Evolutionary conservation across 257 asterid genomes (phyloP).

Genomic region (Parsonsia alboflavescens): DNA sequence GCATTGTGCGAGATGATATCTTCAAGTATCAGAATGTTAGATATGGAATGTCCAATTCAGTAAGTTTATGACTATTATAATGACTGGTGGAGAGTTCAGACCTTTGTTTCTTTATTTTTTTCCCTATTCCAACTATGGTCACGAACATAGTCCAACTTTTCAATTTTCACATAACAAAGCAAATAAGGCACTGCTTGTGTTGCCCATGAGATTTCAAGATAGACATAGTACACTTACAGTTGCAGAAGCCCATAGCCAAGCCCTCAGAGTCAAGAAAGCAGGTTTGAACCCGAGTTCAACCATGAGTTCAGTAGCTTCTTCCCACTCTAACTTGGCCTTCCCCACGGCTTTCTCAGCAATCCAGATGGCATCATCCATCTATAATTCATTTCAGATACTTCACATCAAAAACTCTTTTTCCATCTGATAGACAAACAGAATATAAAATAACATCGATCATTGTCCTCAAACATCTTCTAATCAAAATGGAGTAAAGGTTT

Average conservation of each 20-base stretch:
- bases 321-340: constrained; percentile 62
- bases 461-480: neutral
- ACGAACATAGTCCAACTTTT: neutral
- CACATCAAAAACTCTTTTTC: constrained; percentile 18
- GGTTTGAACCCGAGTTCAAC: constrained; percentile 57
- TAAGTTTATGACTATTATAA: neutral
- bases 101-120: no score
- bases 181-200: neutral
- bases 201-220: neutral
- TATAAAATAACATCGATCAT: neutral
- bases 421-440: constrained; percentile 6
- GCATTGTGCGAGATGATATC: constrained; percentile 97
- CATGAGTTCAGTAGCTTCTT: constrained; percentile 49
- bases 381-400: constrained; percentile 30
- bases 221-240: constrained; percentile 45
- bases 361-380: constrained; percentile 92
- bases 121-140: no score
- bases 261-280: constrained; percentile 44
- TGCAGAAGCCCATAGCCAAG: constrained; percentile 95
- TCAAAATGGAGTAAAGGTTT: neutral
- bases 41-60: neutral
- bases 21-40: constrained; percentile 22
- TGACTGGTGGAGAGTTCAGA: neutral
- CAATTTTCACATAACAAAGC: neutral
- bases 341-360: constrained; percentile 63